Base-by-base conservation (phyloP, 495 filamentous ascomycete genomes). In the Zalerion maritima region DNA sequence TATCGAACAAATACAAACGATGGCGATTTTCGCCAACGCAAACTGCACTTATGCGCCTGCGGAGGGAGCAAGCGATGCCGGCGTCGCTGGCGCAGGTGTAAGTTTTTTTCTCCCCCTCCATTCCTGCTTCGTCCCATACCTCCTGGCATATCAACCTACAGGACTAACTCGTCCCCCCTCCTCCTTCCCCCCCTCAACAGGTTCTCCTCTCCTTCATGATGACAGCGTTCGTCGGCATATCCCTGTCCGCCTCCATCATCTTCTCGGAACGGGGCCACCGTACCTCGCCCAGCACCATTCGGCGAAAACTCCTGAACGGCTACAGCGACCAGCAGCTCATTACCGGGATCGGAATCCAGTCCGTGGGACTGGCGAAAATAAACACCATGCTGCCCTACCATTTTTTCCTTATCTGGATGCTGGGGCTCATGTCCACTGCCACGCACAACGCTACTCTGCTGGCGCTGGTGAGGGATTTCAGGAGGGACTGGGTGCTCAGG, bases 351-450 rank as follows among this genome's bases (percentile, higher is more conserved):
- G 67, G 64, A 13, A 62, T 74, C 38, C 69, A 67, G 41, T 40
- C 45, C 40, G 54, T 72, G 21, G 69, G 59, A 6, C 54, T 74
- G 1, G 57, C 57, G 0, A 63, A 65, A 40, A 50, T 57, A 14
- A 23, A 51, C 13, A 46, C 52, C n/a, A 54, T 74, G 37, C 49
- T 64, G 6, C 57, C 64, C 0, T 74, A 74, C 49, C 69, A 74
- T 45, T 71, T 72, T 50, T 72, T 74, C 49, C 52, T 72, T 28
- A 55, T 74, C 30, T 74, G 69, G 68, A 68, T 71, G 55, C 54
- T 74, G 3, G 63, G 62, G 0, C 36, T 70, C 14, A 50, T 74
- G 10, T 67, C 66, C 7, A 74, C 66, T 42, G 62, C 64, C 10
- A 67, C 67, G 7, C 67, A 72, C 45, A 62, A 69, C 28, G 58